Conservation (phyloP, 495 filamentous ascomycete genomes). For the Chaetomium cochliodes region DNA sequence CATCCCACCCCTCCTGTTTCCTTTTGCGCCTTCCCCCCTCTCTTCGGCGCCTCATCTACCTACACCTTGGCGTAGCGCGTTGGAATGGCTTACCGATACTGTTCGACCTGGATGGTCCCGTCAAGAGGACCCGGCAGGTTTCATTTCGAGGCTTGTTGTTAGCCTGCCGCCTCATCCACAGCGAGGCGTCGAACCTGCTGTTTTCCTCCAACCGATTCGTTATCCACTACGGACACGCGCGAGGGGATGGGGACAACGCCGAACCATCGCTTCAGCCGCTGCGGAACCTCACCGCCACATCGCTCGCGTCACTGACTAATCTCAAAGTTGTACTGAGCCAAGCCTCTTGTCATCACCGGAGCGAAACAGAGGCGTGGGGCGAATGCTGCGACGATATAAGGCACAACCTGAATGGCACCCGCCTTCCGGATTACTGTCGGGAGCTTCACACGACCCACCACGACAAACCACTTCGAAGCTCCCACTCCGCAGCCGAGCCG, state of each 20-base stretch:
- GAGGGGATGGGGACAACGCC: background rate
- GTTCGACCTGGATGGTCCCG: constrained; percentile 4
- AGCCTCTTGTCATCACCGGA: constrained; percentile 2
- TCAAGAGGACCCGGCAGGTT: background rate
- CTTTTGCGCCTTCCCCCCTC: background rate
- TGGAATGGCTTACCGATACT: background rate
- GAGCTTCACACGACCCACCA: background rate
- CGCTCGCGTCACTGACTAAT: background rate
- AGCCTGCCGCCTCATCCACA: background rate
- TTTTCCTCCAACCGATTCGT: constrained; percentile 7
- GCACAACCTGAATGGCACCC: background rate
- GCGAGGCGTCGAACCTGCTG: background rate
- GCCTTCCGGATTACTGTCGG: background rate
- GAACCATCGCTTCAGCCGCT: constrained; percentile 3
- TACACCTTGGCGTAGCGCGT: constrained; percentile 7
- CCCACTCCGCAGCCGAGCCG: background rate
- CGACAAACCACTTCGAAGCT: constrained; percentile 5
- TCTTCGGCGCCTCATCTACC: constrained; percentile 9
- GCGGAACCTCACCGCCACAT: constrained; percentile 5
- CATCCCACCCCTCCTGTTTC: constrained; percentile 2
- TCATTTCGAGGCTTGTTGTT: constrained; percentile 5
- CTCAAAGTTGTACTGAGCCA: constrained; percentile 6
- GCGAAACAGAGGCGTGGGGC: background rate
- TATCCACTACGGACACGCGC: background rate
- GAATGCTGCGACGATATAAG: constrained; percentile 4